A percentile compares a stretch with the other conserved stretches of the same genome.
Evolutionary conservation across 2,329 filamentous ascomycete species (phyloP).

Genomic region (Magnaporthiopsis incrustans): DNA sequence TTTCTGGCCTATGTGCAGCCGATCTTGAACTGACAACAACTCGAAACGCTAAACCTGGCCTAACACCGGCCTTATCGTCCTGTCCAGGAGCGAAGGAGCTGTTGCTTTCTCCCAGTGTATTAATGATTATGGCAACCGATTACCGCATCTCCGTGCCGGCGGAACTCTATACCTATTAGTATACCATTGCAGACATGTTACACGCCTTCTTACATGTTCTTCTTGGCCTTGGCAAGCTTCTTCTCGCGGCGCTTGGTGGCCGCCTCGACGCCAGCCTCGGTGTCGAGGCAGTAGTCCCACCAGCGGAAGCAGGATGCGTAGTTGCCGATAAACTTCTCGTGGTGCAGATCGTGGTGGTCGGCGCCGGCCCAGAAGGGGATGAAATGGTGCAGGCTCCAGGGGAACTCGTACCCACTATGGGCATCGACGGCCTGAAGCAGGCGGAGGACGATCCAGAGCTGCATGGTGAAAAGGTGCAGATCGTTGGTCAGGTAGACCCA

Average conservation of each 20-base stretch:
- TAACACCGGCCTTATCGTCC: too few relatives aligned
- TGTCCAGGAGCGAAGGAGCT: too few relatives aligned
- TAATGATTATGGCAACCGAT: too few relatives aligned
- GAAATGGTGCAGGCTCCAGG: slow-evolving; percentile 87
- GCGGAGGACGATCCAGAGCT: slow-evolving; percentile 86
- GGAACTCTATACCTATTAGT: too few relatives aligned
- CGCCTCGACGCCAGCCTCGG: slow-evolving; percentile 84
- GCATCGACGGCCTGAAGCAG: slow-evolving; percentile 97
- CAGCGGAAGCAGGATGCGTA: slow-evolving; percentile 97
- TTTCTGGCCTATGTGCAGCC: not conserved
- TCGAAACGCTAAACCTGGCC: too few relatives aligned
- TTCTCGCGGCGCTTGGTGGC: slow-evolving; percentile 74
- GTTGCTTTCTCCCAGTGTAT: too few relatives aligned
- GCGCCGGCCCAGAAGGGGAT: slow-evolving; percentile 97
- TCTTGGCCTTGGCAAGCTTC: slow-evolving; percentile 55
- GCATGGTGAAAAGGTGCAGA: slow-evolving; percentile 95
- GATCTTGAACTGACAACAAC: too few relatives aligned
- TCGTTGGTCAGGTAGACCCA: slow-evolving; percentile 73
- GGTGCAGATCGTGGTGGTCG: slow-evolving; percentile 92
- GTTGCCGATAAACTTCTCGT: slow-evolving; percentile 98
- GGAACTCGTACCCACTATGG: slow-evolving; percentile 97
- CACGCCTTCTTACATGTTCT: slow-evolving; percentile 14
- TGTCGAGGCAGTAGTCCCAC: slow-evolving; percentile 95
- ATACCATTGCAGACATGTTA: too few relatives aligned
- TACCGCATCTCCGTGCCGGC: too few relatives aligned